Evolutionary conservation across 345 rosid genomes (phyloP), one percentile per base, ranked within the genome.

Genomic region (Clarkia xantiana): DNA sequence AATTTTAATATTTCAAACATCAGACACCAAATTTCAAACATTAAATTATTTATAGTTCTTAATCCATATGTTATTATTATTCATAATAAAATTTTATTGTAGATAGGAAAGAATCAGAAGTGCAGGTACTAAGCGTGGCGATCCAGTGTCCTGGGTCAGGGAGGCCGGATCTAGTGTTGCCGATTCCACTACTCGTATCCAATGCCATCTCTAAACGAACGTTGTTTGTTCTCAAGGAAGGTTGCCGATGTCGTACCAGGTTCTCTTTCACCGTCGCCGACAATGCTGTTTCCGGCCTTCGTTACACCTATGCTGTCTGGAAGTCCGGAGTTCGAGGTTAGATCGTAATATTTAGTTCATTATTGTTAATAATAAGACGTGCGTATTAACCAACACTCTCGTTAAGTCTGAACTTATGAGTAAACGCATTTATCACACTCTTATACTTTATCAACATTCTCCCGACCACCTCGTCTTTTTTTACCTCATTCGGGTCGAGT

Each of bases 301-400:
- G 55, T 25, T 67, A 67, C 39, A 44, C 58, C 51, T 58, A 67
- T 23, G 56, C 68, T 6, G 72, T 67, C 42, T 67, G 72, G 72
- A 67, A 67, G 61, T 47, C 72, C 18, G 72, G 67, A 39, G 34
- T 67, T 13, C 55, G 61, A 59, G 72, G 72, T 67, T 16, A 51
- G 17, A 40, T 2, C 2, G 1, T 9, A 34, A 20, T 47, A 49
- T n/a, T n/a, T n/a, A n/a, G n/a, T n/a, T n/a, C n/a, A n/a, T n/a
- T n/a, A n/a, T n/a, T n/a, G n/a, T n/a, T n/a, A n/a, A n/a, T n/a
- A n/a, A n/a, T n/a, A n/a, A n/a, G n/a, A n/a, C n/a, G n/a, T n/a
- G n/a, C n/a, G n/a, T n/a, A n/a, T n/a, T n/a, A n/a, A n/a, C n/a
- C n/a, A n/a, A n/a, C n/a, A n/a, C n/a, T n/a, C n/a, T n/a, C n/a